Evolutionary conservation across 2,329 filamentous ascomycete species (phyloP).

Genomic region (Paracorniculantispora psalliotae): DNA sequence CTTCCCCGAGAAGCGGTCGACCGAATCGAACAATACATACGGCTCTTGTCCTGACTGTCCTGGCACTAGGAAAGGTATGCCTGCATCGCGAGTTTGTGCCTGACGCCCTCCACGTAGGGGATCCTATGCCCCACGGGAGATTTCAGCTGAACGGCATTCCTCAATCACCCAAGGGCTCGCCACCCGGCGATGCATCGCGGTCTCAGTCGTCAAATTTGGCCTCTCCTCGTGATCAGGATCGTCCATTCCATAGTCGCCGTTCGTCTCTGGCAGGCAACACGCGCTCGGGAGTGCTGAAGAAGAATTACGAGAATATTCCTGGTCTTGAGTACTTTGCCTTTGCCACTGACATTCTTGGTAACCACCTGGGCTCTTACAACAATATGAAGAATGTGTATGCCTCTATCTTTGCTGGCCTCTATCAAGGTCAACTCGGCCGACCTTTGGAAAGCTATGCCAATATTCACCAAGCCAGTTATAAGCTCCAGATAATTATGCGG

Average conservation of each 20-base stretch:
- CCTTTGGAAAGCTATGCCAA: slow-evolving; percentile 76
- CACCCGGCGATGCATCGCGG: slow-evolving; percentile 40
- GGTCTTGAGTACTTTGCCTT: slow-evolving; percentile 86
- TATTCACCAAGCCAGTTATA: slow-evolving; percentile 52
- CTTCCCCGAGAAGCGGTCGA: slow-evolving; percentile 37
- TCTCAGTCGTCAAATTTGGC: slow-evolving; percentile 46
- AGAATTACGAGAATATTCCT: slow-evolving; percentile 80
- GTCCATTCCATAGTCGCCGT: slow-evolving; percentile 41
- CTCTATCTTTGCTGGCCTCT: slow-evolving; percentile 78
- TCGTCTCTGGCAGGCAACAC: slow-evolving; percentile 44
- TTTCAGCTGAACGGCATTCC: slow-evolving; percentile 45
- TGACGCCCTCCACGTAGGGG: slow-evolving; percentile 45
- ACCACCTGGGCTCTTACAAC: slow-evolving; percentile 71
- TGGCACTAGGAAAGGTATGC: slow-evolving; percentile 85
- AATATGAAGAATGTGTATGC: slow-evolving; percentile 82
- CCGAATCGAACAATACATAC: slow-evolving; percentile 68
- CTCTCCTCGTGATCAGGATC: slow-evolving; percentile 49
- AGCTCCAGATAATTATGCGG: slow-evolving; percentile 68
- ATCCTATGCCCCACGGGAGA: slow-evolving; percentile 30
- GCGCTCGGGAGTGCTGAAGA: slow-evolving; percentile 30
- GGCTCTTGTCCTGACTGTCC: slow-evolving; percentile 73
- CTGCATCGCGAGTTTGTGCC: slow-evolving; percentile 49
- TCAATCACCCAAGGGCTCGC: slow-evolving; percentile 50
- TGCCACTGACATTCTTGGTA: slow-evolving; percentile 80
- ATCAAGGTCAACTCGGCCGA: slow-evolving; percentile 80